Evolutionary conservation across 192 early-diverging fungal genomes (phyloP), one percentile per base, ranked within the genome.

Genomic region (Backusella luteola): DNA sequence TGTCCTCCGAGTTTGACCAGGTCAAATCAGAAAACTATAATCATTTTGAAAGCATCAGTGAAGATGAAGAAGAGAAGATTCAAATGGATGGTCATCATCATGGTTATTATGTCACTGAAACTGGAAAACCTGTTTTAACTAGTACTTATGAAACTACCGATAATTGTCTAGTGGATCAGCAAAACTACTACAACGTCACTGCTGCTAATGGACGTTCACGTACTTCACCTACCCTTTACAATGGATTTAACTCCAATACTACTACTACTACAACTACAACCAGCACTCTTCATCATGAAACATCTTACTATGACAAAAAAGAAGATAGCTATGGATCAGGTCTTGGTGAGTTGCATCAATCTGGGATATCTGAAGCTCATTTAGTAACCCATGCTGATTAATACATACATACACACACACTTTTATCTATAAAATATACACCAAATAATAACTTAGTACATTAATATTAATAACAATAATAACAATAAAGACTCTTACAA

Each of bases 301-400:
- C 56, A 63, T 63, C 56, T 29, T 63, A 63, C 11, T 63, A 29
- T 26, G 56, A 29, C 1, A 63, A 63, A 9, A 63, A 63, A 29
- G 26, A 63, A 0, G 26, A 29, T 29, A 3, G 56, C 9, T 63
- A 63, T 26, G 56, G 56, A 29, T 63, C 56, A 63, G 56, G 56
- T 26, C 56, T 63, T 63, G 21, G 56, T 14, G 56, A 63, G 12
- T 63, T 63, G 9, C 56, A 63, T 63, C 34, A 21, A 69, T 69
- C 68, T 38, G 21, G 35, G 35, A 69, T 41, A 23, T 69, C 68
- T 14, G 68, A 69, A 69, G 38, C 68, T 4, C 68, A 69, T 12
- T 23, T 69, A 23, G 34, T 69, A 14, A 35, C 68, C 4, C 35
- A 69, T 39, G 19, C 68, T 21, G 38, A 69, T 41, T 41, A 38